phyloP scores from a whole-genome alignment of 345 rosid species.

The Eucalyptus viminalis region DNA sequence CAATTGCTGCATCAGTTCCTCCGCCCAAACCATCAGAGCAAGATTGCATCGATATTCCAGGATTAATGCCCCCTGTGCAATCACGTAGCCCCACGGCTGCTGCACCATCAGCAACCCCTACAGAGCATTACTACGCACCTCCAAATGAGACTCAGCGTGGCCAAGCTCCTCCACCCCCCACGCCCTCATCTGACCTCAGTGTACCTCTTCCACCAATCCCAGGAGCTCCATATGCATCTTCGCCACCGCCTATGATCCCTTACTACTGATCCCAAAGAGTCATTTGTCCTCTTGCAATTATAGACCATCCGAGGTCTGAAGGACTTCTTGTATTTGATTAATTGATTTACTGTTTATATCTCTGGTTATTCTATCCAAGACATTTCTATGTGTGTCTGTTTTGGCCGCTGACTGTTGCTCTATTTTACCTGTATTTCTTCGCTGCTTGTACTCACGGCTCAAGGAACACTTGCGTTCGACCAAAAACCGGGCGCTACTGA shows the following conservation, averaged over 20 bases:
- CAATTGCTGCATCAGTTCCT: not conserved
- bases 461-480: not conserved
- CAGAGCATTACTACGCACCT: not conserved
- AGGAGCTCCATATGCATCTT: conserved; percentile 21
- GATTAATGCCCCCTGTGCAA: not conserved
- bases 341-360: not conserved
- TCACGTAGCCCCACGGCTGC: not conserved
- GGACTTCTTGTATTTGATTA: not conserved
- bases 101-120: not conserved
- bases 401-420: not conserved
- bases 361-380: not conserved
- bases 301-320: not conserved
- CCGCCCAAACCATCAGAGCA: conserved; percentile 8
- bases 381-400: not conserved
- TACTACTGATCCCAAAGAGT: not conserved
- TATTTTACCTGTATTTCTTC: not conserved
- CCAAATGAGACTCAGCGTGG: not conserved
- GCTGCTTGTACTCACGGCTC: not conserved
- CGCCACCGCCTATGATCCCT: conserved; percentile 27
- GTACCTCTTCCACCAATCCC: conserved; percentile 9
- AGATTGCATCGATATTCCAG: not conserved
- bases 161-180: not conserved
- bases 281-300: not conserved
- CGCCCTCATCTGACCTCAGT: conserved; percentile 4
- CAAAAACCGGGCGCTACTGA: too few species aligned